Evolutionary conservation across 2,329 filamentous ascomycete genomes (phyloP), one percentile per base, ranked within the genome.

Genomic region (Stylonectria norvegica): DNA sequence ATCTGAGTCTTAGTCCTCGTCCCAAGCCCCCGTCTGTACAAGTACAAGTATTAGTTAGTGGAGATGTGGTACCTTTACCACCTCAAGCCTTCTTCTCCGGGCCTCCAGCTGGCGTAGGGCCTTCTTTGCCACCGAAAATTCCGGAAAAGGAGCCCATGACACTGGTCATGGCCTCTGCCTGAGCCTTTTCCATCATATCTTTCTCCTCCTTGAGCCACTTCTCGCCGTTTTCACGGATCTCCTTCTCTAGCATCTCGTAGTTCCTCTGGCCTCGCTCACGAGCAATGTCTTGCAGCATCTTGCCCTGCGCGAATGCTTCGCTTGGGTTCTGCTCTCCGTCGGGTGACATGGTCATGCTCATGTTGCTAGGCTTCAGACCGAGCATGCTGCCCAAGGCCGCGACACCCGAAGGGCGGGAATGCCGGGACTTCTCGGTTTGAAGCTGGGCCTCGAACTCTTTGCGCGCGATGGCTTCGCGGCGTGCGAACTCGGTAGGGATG

Each of bases 121-220:
- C n/a, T 22, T 11, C 44, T 39, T 31, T 40, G 15, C 48, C 49
- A 38, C 39, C 45, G 15, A 66, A 65, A 35, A 54, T 50, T 38
- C 58, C 56, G 12, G 50, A 52, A 57, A 93, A 82, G 19, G 83
- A 84, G 43, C 77, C 79, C 78, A 91, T 93, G 88, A 95, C 95
- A 60, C 79, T 88, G 68, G 85, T 86, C 84, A 95, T 90, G 56
- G 85, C 85, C 67, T 95, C 89, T 59, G 95, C 86, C 65, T 90
- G 86, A 48, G 83, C 76, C 73, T 89, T 90, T 73, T 96, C 91
- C 71, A 90, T 85, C 62, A 87, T 79, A 34, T 83, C 83, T 30
- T 86, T 86, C 74, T 95, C 90, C 66, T 97, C 91, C 72, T 90
- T 90, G 54, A 98, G 74, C 88, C 90, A 96, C 70, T 91, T 89